Conservation (phyloP, 768 basidiomycete species). For the Pleurotus platypus region DNA sequence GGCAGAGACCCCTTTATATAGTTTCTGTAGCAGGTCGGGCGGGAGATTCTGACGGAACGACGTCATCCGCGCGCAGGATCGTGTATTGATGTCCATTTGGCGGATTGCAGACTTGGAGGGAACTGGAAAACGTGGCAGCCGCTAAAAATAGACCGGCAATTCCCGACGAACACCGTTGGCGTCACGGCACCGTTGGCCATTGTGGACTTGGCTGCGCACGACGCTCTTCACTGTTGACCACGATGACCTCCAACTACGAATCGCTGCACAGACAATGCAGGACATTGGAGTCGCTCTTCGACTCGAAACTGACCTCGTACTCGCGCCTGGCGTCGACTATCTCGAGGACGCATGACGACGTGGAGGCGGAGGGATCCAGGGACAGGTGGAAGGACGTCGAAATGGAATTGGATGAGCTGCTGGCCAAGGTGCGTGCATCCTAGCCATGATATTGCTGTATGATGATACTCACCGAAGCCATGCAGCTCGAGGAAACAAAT, state of each 20-base stretch:
- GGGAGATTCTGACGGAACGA: background rate
- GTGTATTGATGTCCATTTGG: background rate
- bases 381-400: slow-evolving; percentile 84
- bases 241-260: slow-evolving; percentile 55
- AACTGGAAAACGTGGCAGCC: background rate
- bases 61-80: background rate
- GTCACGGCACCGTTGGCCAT: background rate
- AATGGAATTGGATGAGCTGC: slow-evolving; percentile 70
- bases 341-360: slow-evolving; percentile 49
- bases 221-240: background rate
- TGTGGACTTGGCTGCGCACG: background rate
- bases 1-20: background rate
- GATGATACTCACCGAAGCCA: slow-evolving; percentile 1
- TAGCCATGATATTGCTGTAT: slow-evolving; percentile 7
- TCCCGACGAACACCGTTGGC: background rate
- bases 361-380: slow-evolving; percentile 67
- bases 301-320: slow-evolving; percentile 88
- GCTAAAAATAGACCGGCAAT: background rate
- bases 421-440: background rate
- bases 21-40: background rate
- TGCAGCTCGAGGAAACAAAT: slow-evolving; percentile 82
- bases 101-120: background rate
- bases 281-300: slow-evolving; percentile 90
- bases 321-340: slow-evolving; percentile 76
- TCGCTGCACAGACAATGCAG: slow-evolving; percentile 87